Evolutionary conservation across 352 stramenopile species (phyloP), one percentile per base, ranked within the genome.

Genomic region (Phytophthora podocarpi): DNA sequence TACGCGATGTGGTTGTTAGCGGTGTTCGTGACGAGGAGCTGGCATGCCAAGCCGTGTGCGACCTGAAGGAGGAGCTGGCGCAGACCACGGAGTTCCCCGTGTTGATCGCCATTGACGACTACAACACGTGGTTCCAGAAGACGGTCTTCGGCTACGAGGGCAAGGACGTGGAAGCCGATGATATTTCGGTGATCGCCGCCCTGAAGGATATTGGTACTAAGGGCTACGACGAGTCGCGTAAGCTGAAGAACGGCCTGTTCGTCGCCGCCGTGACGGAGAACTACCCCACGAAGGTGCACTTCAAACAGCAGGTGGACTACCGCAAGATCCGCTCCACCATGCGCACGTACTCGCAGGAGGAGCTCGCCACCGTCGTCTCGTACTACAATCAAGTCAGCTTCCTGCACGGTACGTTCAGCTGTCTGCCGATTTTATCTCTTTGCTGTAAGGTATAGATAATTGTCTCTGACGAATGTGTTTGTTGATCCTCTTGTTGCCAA

Each of bases 351-450:
- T 78, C 74, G 58, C 31, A 71, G n/a, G 85, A 92, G 48, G 87
- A 96, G 61, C 76, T 96, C 35, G 64, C 76, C 49, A 82, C 64
- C 32, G 67, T 91, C 46, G 69, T 96, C 24, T 87, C 81, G 28
- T 96, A 96, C 70, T 94, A 94, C 74, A 94, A 91, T 63, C 79
- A 92, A 67, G 76, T 94, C 35, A 76, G 74, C 64, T 91, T 91
- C 57, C 45, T 91, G 34, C 76, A 87, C 48, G 80, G 80, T 90
- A 52, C 34, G 74, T 78, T 35, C 16, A 20, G 27, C 16, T 39
- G 5, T 39, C 1, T 15, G 45, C 28, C 13, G 23, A 47, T 26
- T 15, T 1, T 57, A 24, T 40, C 18, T 32, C 5, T 59, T 2
- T 45, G 9, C 12, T 42, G 15, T 49, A 18, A 20, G n/a, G n/a